phyloP scores from a whole-genome alignment of 2,329 filamentous ascomycete species.

The Colletotrichum navitas region DNA sequence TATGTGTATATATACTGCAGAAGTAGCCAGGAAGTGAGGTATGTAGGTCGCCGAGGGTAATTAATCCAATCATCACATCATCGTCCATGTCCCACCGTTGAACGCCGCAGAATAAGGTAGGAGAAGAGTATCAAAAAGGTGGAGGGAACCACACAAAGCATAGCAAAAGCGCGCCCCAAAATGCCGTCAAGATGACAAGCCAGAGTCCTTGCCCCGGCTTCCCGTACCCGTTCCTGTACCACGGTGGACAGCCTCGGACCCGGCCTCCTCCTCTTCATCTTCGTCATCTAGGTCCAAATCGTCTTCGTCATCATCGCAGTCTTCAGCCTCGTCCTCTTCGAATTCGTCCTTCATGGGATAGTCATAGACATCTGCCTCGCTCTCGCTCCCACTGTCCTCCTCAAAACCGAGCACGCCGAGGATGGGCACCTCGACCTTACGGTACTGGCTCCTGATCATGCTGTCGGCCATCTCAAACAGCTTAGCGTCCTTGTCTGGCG shows the following conservation, averaged over 20 bases:
- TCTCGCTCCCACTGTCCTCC: conserved; percentile 56
- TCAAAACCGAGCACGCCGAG: conserved; percentile 60
- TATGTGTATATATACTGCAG: conserved; percentile 4
- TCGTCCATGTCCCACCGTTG: conserved; percentile 28
- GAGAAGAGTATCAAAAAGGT: not conserved
- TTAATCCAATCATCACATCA: conserved; percentile 36
- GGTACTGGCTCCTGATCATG: conserved; percentile 62
- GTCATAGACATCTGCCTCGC: conserved; percentile 44
- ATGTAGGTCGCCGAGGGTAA: conserved; percentile 35
- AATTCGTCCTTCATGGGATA: conserved; percentile 47
- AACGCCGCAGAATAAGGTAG: conserved; percentile 19
- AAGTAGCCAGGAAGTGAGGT: conserved; percentile 28
- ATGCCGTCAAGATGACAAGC: conserved; percentile 40
- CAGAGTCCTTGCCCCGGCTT: conserved; percentile 38
- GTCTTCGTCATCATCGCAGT: conserved; percentile 46
- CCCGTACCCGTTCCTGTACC: conserved; percentile 41
- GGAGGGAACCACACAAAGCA: not conserved
- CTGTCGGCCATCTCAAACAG: conserved; percentile 60
- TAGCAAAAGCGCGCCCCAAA: not conserved
- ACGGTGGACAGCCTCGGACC: conserved; percentile 36
- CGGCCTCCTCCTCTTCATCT: conserved; percentile 39
- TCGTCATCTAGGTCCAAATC: conserved; percentile 42
- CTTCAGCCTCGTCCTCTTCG: conserved; percentile 47
- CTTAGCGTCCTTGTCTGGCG: conserved; percentile 57
- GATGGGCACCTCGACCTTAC: conserved; percentile 60